A percentile compares a stretch with the other conserved stretches of the same genome.
phyloP scores from a whole-genome alignment of 1,284 basidiomycete species.

The Golubevia pallescens region DNA sequence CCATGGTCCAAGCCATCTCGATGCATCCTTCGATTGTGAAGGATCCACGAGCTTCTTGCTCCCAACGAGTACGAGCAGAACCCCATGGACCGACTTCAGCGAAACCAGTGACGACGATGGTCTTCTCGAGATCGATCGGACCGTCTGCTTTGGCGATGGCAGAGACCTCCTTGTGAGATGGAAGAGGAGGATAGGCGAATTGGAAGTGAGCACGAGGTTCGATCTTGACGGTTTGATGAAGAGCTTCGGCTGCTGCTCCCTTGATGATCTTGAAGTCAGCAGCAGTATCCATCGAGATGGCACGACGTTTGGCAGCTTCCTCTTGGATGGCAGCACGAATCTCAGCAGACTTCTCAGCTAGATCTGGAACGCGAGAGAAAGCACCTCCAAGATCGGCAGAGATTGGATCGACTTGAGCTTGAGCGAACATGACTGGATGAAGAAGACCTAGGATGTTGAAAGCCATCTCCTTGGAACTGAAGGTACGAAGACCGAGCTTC shows the following conservation, averaged over 20 bases:
- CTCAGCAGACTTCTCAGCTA: slow-evolving; percentile 46
- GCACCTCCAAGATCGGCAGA: slow-evolving; percentile 77
- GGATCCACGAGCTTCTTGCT: slow-evolving; percentile 52
- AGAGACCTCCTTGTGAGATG: slow-evolving; percentile 69
- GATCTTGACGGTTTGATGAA: slow-evolving; percentile 89
- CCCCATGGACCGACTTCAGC: slow-evolving; percentile 99
- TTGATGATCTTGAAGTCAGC: slow-evolving; percentile 92
- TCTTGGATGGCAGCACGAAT: slow-evolving; percentile 79
- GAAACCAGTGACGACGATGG: slow-evolving; percentile 92
- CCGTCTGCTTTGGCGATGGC: slow-evolving; percentile 69
- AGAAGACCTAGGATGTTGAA: slow-evolving; percentile 97
- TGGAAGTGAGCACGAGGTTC: slow-evolving; percentile 98
- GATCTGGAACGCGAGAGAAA: slow-evolving; percentile 35
- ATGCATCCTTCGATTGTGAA: slow-evolving; percentile 86
- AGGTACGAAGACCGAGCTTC: slow-evolving; percentile 90
- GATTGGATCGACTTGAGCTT: slow-evolving; percentile 99
- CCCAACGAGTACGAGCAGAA: slow-evolving; percentile 97
- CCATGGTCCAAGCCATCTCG: slow-evolving; percentile 99
- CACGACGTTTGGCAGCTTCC: slow-evolving; percentile 88
- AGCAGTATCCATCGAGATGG: slow-evolving; percentile 89
- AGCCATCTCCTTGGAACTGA: slow-evolving; percentile 99
- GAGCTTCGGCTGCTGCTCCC: slow-evolving; percentile 88
- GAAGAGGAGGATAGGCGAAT: slow-evolving; percentile 84
- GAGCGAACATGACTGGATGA: slow-evolving; percentile 99
- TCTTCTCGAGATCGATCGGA: slow-evolving; percentile 87